Evolutionary conservation across 306 rosid genomes (phyloP).

Genomic region (Alnus glutinosa): DNA sequence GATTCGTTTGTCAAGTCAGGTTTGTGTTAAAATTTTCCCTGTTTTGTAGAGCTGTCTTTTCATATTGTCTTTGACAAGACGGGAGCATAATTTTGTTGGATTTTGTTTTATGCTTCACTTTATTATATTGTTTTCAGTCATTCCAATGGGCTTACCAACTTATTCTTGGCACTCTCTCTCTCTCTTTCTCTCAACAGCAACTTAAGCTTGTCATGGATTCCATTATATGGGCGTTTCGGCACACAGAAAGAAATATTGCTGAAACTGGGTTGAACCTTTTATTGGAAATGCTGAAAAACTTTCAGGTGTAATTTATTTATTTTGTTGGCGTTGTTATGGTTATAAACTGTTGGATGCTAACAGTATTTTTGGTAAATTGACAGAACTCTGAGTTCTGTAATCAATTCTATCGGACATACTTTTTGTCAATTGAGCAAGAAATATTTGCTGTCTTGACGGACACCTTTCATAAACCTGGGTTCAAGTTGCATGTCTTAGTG

Average conservation of each 20-base stretch:
- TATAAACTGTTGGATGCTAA: conserved; percentile 8
- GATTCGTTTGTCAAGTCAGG: conserved; percentile 87
- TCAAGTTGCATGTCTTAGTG: conserved; percentile 96
- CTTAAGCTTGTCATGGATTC: conserved; percentile 98
- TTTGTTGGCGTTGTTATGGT: neutral
- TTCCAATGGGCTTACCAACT: neutral
- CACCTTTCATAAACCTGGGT: conserved; percentile 97
- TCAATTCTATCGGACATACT: conserved; percentile 84
- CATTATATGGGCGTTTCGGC: conserved; percentile 97
- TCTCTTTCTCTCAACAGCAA: conserved; percentile 50
- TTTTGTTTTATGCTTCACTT: neutral
- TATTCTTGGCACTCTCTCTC: neutral
- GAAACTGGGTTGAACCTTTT: conserved; percentile 84
- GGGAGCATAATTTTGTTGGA: neutral
- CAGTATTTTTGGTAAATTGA: conserved; percentile 12
- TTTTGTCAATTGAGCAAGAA: conserved; percentile 83
- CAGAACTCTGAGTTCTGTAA: conserved; percentile 93
- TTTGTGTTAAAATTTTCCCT: conserved; percentile 32
- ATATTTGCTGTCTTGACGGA: conserved; percentile 92
- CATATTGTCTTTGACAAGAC: neutral
- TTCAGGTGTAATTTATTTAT: conserved; percentile 56
- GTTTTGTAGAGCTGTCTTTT: neutral
- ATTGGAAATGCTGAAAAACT: conserved; percentile 83
- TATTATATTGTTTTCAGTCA: neutral
- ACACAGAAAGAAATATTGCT: conserved; percentile 96